These are phyloP conservation scores for Corymbia citriodora DNA, from an alignment of 441 rosid species.

Conservation along the genomic window DNA sequence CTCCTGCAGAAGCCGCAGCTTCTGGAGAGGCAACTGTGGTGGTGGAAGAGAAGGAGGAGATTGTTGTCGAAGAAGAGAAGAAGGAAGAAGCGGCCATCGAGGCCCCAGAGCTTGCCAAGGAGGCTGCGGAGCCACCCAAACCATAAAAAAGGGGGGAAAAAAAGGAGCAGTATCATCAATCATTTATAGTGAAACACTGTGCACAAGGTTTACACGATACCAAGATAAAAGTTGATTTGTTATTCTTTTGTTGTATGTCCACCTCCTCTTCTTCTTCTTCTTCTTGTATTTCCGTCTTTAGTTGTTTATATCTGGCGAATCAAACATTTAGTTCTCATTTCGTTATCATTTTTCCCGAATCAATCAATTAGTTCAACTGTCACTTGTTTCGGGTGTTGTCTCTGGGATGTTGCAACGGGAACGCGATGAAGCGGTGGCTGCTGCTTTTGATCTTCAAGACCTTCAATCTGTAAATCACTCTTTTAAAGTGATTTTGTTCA, in stretches of 20 bases:
- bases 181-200: neutral
- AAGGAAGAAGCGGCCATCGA: constrained; percentile 12
- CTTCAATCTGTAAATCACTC: neutral
- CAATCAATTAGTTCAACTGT: neutral
- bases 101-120: constrained; percentile 14
- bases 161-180: neutral
- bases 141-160: constrained; percentile 7
- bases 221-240: neutral
- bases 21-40: constrained; percentile 9
- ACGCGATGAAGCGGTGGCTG: neutral
- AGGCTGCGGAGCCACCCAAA: constrained; percentile 40
- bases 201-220: neutral
- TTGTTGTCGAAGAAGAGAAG: constrained; percentile 41
- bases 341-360: neutral
- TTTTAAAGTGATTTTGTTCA: neutral
- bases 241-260: neutral
- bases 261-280: neutral
- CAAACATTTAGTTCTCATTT: neutral
- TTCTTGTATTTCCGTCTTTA: neutral
- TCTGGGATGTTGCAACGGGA: neutral
- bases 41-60: constrained; percentile 35
- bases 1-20: constrained; percentile 1
- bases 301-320: neutral
- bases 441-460: neutral
- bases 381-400: neutral